Evolutionary conservation across 2,329 filamentous ascomycete genomes (phyloP).

Genomic region (Colletotrichum shisoi): DNA sequence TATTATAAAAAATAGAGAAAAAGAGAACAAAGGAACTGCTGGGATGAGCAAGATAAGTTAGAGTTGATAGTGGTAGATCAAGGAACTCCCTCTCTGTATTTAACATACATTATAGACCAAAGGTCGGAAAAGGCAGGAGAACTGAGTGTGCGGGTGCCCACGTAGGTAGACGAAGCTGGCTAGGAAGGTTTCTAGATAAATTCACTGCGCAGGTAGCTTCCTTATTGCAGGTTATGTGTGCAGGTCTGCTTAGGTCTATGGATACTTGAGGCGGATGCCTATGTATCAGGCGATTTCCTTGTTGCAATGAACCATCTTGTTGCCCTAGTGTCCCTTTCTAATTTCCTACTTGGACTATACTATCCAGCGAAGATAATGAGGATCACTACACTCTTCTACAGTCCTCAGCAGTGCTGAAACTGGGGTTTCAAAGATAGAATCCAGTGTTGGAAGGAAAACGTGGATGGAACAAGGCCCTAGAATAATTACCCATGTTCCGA

Average conservation of each 20-base stretch:
- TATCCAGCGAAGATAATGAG: background rate
- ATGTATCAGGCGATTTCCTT: background rate
- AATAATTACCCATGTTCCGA: background rate
- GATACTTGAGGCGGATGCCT: background rate
- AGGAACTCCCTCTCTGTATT: no score
- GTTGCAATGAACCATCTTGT: background rate
- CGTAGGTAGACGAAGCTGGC: no score
- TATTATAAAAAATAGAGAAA: background rate
- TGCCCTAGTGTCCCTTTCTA: background rate
- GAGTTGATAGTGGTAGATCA: no score
- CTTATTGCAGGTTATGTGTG: background rate
- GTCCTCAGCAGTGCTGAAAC: background rate
- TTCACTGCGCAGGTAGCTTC: background rate
- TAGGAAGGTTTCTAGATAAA: background rate
- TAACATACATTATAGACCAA: no score
- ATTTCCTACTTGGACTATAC: background rate
- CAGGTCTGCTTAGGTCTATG: background rate
- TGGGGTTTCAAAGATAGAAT: background rate
- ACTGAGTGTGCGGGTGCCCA: no score
- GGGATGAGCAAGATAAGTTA: no score
- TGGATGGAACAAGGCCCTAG: background rate
- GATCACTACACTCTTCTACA: background rate
- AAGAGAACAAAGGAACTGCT: no score
- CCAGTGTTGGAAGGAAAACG: background rate
- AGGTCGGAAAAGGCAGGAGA: no score